Base-by-base conservation (phyloP, 306 rosid genomes). In the Acacia melanoxylon region DNA sequence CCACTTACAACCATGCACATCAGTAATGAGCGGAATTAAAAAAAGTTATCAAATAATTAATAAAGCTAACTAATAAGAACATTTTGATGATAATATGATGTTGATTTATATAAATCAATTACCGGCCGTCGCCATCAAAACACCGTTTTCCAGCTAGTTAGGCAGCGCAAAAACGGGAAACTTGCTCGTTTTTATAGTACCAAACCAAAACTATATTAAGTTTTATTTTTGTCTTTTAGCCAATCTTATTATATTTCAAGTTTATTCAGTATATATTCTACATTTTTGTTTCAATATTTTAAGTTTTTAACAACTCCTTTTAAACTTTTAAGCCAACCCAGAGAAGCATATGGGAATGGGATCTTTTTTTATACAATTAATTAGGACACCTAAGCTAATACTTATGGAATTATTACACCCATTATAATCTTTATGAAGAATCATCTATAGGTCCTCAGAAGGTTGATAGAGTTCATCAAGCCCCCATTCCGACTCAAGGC, bases 61-160 rank as follows among this genome's bases (percentile, higher is more conserved):
- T 8, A 46, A 10, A 48, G 19, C 17, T 49, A 72, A 62, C n/a
- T 27, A 12, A n/a, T 40, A 10, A n/a, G 15, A 20, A 83, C 59
- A 29, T 70, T 24, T 51, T 65, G 22, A 24, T 25, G 45, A 52
- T 17, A 29, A 59, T 33, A 4, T 4, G 14, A 68, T 56, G 68
- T 70, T 52, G 22, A 24, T 27, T 25, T 42, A 45, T 58, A 71
- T 42, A 42, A 49, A 54, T 54, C 42, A 42, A 49, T 20, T 20
- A 8, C 4, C 27, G 10, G 11, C n/a, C 51, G 75, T 85, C 83
- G 31, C 68, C 46, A n/a, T 85, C 76, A 45, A 45, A 25, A 46
- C 76, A 45, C 56, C 56, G 31, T n/a, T 20, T 41, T 40, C 15
- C 6, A 40, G 13, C 51, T 11, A 20, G 19, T 10, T 40, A 8